phyloP scores from a whole-genome alignment of 2,329 filamentous ascomycete species.

The Clarireedia hainanense region DNA sequence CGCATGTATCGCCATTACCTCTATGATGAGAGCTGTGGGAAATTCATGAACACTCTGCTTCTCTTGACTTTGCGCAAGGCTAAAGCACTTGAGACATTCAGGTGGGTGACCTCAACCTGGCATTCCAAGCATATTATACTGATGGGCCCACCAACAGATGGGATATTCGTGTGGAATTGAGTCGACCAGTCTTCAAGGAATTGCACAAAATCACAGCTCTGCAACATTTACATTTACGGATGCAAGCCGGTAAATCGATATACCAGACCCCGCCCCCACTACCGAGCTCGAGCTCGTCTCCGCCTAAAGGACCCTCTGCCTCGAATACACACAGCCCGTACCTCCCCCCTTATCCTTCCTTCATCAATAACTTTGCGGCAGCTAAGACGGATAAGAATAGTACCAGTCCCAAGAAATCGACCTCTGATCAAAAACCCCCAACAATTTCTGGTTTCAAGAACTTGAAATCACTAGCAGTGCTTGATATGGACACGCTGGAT shows the following conservation, averaged over 20 bases:
- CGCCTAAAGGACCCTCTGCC: background rate
- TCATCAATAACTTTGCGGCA: slow-evolving; percentile 3
- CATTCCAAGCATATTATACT: background rate
- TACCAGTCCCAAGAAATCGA: slow-evolving; percentile 3
- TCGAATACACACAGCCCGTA: background rate
- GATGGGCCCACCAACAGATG: slow-evolving; percentile 36
- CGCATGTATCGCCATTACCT: slow-evolving; percentile 45
- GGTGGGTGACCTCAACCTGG: slow-evolving; percentile 31
- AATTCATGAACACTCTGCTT: slow-evolving; percentile 55
- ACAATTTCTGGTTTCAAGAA: slow-evolving; percentile 51
- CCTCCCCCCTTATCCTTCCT: background rate
- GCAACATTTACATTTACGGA: slow-evolving; percentile 46
- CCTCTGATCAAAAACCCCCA: slow-evolving; percentile 29
- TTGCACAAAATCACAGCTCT: slow-evolving; percentile 47
- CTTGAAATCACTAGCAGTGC: slow-evolving; percentile 43
- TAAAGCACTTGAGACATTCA: slow-evolving; percentile 47
- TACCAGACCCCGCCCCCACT: slow-evolving; percentile 39
- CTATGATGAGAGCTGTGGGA: slow-evolving; percentile 49
- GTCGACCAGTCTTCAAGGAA: slow-evolving; percentile 47
- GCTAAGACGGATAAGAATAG: slow-evolving; percentile 10
- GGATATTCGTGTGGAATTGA: slow-evolving; percentile 58
- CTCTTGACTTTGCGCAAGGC: slow-evolving; percentile 49
- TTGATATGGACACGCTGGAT: slow-evolving; percentile 54
- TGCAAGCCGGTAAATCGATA: slow-evolving; percentile 49
- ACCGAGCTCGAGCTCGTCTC: background rate